A percentile compares a stretch with the other conserved stretches of the same genome.
Evolutionary conservation across 2,329 filamentous ascomycete species (phyloP).

Genomic region (Exophiala sp.): DNA sequence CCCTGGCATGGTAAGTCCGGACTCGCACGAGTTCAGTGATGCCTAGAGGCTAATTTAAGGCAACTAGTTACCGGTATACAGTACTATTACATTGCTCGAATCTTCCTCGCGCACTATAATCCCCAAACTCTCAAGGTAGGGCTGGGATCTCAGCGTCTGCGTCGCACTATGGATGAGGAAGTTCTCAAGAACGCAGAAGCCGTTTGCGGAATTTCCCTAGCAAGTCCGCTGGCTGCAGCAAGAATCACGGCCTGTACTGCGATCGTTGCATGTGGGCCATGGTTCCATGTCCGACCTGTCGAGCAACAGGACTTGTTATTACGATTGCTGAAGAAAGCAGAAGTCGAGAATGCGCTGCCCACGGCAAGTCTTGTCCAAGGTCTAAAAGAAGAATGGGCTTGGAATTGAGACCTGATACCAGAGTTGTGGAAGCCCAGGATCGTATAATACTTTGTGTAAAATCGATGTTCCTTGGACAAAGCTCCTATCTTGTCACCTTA

Average conservation of each 20-base stretch:
- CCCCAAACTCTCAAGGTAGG: conserved; percentile 10
- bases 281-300: conserved; percentile 26
- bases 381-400: background rate
- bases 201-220: conserved; percentile 29
- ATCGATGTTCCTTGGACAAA: too few species aligned
- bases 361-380: conserved; percentile 24
- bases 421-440: background rate
- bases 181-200: conserved; percentile 28
- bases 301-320: conserved; percentile 1
- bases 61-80: conserved; percentile 22
- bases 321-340: conserved; percentile 21
- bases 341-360: conserved; percentile 35
- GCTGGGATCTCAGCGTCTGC: conserved; percentile 8
- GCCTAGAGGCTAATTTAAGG: conserved; percentile 11
- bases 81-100: conserved; percentile 12
- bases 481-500: too few species aligned
- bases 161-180: conserved; percentile 12
- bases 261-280: conserved; percentile 30
- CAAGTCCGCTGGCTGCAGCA: conserved; percentile 23
- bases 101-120: conserved; percentile 21
- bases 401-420: background rate
- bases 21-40: background rate
- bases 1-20: conserved; percentile 24
- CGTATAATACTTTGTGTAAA: too few species aligned
- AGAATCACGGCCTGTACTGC: conserved; percentile 17